Evolutionary conservation across 208 protist species (phyloP), one percentile per base, ranked within the genome.

Genomic region (Leishmania tarentolae): DNA sequence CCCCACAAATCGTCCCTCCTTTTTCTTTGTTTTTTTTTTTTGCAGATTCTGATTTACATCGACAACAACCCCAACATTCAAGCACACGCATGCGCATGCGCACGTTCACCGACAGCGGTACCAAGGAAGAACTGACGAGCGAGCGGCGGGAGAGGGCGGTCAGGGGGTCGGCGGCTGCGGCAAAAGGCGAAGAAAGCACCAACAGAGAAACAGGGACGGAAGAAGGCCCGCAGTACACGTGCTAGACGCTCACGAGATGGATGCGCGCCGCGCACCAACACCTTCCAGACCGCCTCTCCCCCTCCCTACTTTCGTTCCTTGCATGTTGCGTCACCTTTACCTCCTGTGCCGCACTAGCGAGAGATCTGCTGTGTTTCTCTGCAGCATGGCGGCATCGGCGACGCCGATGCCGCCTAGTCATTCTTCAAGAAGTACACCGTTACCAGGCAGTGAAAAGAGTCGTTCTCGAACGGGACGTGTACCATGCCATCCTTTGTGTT

Each of bases 341-440:
- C 1, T 11, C 37, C 13, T 70, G 4, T 70, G 17, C 31, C 65
- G 31, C 65, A 70, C 65, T 21, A 70, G 37, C 65, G 1, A 13
- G 17, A 28, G 17, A 35, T 46, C 66, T 71, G 37, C 24, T 46
- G 31, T 19, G 37, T 17, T 71, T 40, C 15, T 19, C 63, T 24
- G 21, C 19, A 44, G 17, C 17, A 72, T 47, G 35, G 40, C 66
- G 42, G 40, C 35, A 21, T 6, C 40, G 66, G 3, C 66, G 42
- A 24, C 66, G 42, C 66, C 66, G 13, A 31, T 11, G 35, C 47
- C 11, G 50, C 9, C 81, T 89, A 98, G 76, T 98, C 93, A 13
- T 97, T 78, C 81, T 97, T 97, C 72, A 97, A 68, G 76, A 97
- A 96, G 87, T 96, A 98, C 63, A 98, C 94, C 0, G 95, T 97